Conservation (phyloP, 495 filamentous ascomycete genomes). For the Aspergillus ostianus region DNA sequence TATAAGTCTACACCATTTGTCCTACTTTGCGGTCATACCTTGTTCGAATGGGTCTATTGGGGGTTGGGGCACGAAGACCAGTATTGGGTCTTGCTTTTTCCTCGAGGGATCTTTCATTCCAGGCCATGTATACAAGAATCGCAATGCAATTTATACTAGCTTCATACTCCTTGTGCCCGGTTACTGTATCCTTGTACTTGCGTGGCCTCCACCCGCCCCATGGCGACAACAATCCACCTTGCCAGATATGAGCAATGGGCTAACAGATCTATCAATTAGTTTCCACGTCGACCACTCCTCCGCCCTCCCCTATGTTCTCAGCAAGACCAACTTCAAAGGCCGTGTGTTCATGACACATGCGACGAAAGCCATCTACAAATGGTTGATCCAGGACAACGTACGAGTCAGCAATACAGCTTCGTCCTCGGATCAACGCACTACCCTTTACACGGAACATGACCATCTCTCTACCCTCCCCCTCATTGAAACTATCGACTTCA, state of each 20-base stretch:
- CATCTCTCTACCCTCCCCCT: conserved; percentile 86
- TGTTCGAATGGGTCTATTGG: conserved; percentile 11
- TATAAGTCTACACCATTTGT: conserved; percentile 12
- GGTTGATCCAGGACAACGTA: conserved; percentile 95
- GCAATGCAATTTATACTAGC: conserved; percentile 30
- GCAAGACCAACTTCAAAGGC: conserved; percentile 96
- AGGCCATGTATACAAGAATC: conserved; percentile 34
- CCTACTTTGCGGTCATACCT: neutral
- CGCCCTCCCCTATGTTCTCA: conserved; percentile 91
- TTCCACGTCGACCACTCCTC: conserved; percentile 98
- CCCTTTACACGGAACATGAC: conserved; percentile 91
- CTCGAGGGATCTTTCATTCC: conserved; percentile 10
- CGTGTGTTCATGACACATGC: conserved; percentile 99
- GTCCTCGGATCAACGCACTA: conserved; percentile 68
- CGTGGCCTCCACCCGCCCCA: conserved; percentile 4
- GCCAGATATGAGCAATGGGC: conserved; percentile 14
- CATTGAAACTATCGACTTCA: conserved; percentile 97
- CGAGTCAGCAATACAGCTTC: conserved; percentile 78
- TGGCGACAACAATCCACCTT: neutral
- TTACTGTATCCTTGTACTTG: conserved; percentile 26
- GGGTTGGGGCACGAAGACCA: conserved; percentile 8
- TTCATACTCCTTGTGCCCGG: conserved; percentile 17
- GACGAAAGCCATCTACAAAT: conserved; percentile 99
- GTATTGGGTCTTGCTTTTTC: conserved; percentile 1
- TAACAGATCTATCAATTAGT: conserved; percentile 48